Evolutionary conservation across 352 stramenopile species (phyloP).

Genomic region (Pythium rishiriense): DNA sequence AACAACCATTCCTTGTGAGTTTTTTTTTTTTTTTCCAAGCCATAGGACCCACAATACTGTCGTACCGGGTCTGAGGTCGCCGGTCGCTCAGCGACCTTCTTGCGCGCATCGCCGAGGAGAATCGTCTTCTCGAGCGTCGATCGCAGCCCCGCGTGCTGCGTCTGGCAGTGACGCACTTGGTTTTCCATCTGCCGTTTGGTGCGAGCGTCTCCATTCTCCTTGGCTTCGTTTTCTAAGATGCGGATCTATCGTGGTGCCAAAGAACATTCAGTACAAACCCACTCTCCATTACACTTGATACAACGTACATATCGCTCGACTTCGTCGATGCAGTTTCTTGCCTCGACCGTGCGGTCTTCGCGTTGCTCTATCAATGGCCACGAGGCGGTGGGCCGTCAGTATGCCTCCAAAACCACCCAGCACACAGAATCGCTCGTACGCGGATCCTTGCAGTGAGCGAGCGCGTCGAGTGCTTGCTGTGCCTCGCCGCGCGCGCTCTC

Average conservation of each 20-base stretch:
- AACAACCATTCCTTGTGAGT: not conserved
- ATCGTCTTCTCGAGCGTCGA: constrained; percentile 61
- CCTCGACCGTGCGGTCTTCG: constrained; percentile 50
- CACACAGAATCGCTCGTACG: constrained; percentile 1
- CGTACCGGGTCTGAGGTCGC: constrained; percentile 3
- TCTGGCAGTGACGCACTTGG: constrained; percentile 50
- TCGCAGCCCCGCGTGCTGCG: constrained; percentile 47
- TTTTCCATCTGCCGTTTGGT: constrained; percentile 50
- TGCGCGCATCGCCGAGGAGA: constrained; percentile 42
- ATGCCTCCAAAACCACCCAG: not conserved
- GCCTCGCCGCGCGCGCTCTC: constrained; percentile 46
- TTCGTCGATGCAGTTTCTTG: constrained; percentile 56
- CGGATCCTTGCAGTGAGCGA: constrained; percentile 29
- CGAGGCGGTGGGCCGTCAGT: not conserved
- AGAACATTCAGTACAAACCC: too few relatives aligned
- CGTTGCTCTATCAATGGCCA: constrained; percentile 23
- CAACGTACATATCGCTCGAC: constrained; percentile 65
- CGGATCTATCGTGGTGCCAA: constrained; percentile 43
- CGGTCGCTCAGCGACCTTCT: constrained; percentile 5
- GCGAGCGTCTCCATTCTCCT: constrained; percentile 29
- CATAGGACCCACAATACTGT: too few relatives aligned
- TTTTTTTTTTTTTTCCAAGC: not conserved
- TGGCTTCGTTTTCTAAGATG: constrained; percentile 60
- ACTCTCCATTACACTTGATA: not conserved
- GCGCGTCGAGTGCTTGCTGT: constrained; percentile 50